Evolutionary conservation across 352 stramenopile species (phyloP), one percentile per base, ranked within the genome.

Genomic region (Peronospora tabacina): DNA sequence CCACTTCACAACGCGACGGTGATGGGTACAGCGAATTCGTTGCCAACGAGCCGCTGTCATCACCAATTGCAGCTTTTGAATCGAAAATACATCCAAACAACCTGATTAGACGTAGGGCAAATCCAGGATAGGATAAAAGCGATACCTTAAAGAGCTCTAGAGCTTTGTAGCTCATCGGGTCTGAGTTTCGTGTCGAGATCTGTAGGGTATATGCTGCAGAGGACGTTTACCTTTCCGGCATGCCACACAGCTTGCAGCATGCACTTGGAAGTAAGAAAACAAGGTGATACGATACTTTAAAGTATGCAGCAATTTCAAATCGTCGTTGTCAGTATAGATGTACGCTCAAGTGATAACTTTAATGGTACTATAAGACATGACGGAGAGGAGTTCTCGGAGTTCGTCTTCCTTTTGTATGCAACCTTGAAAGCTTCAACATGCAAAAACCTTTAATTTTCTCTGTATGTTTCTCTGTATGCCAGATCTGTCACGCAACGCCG

Each of bases 81-180:
- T n/a, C n/a, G n/a, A n/a, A n/a, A n/a, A n/a, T n/a, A n/a, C 56
- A 64, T 64, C 56, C 56, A 64, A 64, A 52, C 50, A 56, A 24
- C 26, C 44, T 41, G 56, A 64, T 64, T 60, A 54, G 48, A 40
- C 17, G 42, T 40, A 19, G 29, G 29, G 22, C 32, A 46, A 54
- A 33, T 17, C 22, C 6, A 46, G 29, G 7, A 52, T 49, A 12
- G 16, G 17, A 51, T 24, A 44, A 37, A 44, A 52, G 34, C 45
- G n/a, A 38, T 37, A 19, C 44, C 43, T 38, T 10, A 42, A 10
- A 20, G 19, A 40, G 44, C 11, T 50, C 13, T 8, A 24, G 11
- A 15, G 44, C 44, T 51, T 41, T 51, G 44, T 33, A n/a, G 7
- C 41, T 17, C 39, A 43, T 34, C 32, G 30, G 44, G 42, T 50